Percentiles rank a stretch among this genome's conserved stretches.
Evolutionary conservation across 2,329 filamentous ascomycete genomes (phyloP).

Genomic region (Thelonectria rubi): DNA sequence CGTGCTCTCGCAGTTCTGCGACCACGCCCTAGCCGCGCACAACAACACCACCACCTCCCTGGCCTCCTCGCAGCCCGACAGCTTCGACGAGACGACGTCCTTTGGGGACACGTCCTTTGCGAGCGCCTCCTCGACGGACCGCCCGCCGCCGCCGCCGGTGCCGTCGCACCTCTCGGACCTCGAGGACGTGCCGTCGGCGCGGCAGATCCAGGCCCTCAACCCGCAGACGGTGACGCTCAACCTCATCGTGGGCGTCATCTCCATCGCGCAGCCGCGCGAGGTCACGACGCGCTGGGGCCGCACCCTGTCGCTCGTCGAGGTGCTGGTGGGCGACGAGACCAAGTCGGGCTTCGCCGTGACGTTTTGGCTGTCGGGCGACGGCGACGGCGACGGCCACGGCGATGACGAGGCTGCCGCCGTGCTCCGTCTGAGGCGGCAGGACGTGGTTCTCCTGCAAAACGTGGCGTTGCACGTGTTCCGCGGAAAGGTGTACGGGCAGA

Average conservation of each 20-base stretch:
- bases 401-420: constrained; percentile 46
- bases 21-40: constrained; percentile 79
- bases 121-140: constrained; percentile 44
- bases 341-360: constrained; percentile 81
- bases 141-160: constrained; percentile 35
- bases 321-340: constrained; percentile 87
- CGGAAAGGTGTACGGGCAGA: constrained; percentile 84
- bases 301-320: constrained; percentile 74
- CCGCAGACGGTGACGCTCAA: constrained; percentile 87
- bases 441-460: constrained; percentile 82
- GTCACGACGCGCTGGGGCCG: constrained; percentile 73
- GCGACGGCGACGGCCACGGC: constrained; percentile 44
- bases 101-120: constrained; percentile 50
- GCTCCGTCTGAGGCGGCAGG: constrained; percentile 68
- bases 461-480: constrained; percentile 81
- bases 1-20: constrained; percentile 73
- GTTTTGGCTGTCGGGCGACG: constrained; percentile 74
- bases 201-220: constrained; percentile 70
- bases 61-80: constrained; percentile 66
- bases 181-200: constrained; percentile 73
- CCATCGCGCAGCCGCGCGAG: constrained; percentile 71
- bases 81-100: constrained; percentile 37
- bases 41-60: constrained; percentile 64
- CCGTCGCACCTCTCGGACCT: constrained; percentile 62
- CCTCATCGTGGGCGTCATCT: constrained; percentile 81